These are phyloP conservation scores for Rhododendron ovatum DNA, from an alignment of 148 eudicot genomes.

Conservation along the genomic window DNA sequence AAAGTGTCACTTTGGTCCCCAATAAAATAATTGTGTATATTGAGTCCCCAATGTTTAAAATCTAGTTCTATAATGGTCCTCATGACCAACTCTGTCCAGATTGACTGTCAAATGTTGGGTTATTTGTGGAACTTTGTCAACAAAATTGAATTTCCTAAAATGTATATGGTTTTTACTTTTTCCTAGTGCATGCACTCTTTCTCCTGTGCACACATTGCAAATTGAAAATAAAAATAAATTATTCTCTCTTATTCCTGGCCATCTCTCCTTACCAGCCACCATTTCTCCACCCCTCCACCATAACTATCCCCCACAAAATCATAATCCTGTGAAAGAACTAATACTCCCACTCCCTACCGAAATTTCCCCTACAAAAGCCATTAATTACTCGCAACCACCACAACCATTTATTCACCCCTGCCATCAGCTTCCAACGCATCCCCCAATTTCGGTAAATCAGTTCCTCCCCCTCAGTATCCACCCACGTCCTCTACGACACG, in stretches of 20 bases:
- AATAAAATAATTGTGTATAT: neutral
- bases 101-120: neutral
- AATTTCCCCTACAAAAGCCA: neutral
- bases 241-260: neutral
- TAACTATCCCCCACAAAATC: neutral
- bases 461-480: neutral
- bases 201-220: neutral
- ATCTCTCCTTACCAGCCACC: neutral
- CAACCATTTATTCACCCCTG: neutral
- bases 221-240: neutral
- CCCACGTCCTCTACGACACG: neutral
- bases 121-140: neutral
- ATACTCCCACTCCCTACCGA: neutral
- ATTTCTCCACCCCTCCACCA: neutral
- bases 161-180: neutral
- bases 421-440: neutral
- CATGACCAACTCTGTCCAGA: neutral
- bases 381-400: neutral
- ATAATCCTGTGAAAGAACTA: neutral
- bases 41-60: neutral
- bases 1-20: neutral
- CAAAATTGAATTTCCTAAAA: neutral
- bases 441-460: neutral
- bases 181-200: neutral
- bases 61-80: neutral